These are phyloP conservation scores for Fusarium verrucosum DNA, from an alignment of 2,329 filamentous ascomycete species.

Conservation along the genomic window DNA sequence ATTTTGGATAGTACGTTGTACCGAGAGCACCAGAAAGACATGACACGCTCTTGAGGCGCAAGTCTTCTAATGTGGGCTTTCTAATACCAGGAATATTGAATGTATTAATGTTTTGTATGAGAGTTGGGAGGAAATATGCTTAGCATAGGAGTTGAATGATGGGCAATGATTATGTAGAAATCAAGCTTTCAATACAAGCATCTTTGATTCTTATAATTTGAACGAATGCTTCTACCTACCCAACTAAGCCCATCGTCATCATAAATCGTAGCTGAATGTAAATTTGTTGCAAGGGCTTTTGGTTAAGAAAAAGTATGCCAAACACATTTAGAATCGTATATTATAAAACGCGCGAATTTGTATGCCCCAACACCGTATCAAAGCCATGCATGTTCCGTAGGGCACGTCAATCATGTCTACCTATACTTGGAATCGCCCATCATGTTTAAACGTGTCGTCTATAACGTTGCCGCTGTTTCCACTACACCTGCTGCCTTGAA, in stretches of 20 bases:
- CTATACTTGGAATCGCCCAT: not conserved
- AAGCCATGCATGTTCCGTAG: conserved; percentile 25
- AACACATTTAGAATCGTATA: conserved; percentile 21
- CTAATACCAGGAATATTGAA: conserved; percentile 11
- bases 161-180: conserved; percentile 36
- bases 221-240: not conserved
- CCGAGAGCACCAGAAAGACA: not conserved
- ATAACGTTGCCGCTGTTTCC: conserved; percentile 67
- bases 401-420: not conserved
- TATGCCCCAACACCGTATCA: conserved; percentile 38
- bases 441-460: conserved; percentile 24
- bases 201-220: not conserved
- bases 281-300: not conserved
- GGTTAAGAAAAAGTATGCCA: not conserved
- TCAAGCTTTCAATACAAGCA: conserved; percentile 6
- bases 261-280: not conserved
- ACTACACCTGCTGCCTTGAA: conserved; percentile 72
- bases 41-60: conserved; percentile 7
- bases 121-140: conserved; percentile 1
- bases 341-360: conserved; percentile 22
- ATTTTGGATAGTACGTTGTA: not conserved
- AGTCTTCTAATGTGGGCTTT: conserved; percentile 6
- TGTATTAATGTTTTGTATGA: conserved; percentile 19
- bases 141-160: conserved; percentile 18
- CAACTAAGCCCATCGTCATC: not conserved